Evolutionary conservation across 73 alveolate genomes (phyloP).

Genomic region (Durusdinium trenchii): DNA sequence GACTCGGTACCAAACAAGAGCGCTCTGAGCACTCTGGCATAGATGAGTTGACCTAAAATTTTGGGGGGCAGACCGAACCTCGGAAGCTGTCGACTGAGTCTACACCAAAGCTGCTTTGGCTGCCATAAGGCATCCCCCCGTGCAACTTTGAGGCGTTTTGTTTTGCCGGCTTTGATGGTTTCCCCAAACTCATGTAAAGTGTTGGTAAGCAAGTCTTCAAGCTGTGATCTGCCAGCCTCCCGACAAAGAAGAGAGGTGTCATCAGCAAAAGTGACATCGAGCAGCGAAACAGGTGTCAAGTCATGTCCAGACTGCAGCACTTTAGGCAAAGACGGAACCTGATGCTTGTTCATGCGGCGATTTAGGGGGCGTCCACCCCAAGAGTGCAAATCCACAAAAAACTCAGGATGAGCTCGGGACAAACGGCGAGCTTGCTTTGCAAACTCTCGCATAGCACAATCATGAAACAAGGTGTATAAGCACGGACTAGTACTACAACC

Average conservation of each 20-base stretch:
- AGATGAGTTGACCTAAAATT: not conserved
- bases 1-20: not conserved
- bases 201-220: not conserved
- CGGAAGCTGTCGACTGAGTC: not conserved
- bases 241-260: not conserved
- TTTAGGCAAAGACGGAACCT: no score
- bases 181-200: not conserved
- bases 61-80: not conserved
- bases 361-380: no score
- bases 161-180: not conserved
- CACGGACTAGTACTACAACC: not conserved
- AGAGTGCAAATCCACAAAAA: no score
- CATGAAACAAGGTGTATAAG: constrained; percentile 2
- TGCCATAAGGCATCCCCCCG: not conserved
- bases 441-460: not conserved
- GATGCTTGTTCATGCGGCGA: no score
- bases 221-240: not conserved
- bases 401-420: no score
- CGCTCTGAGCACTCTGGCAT: not conserved
- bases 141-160: not conserved
- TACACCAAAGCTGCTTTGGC: not conserved
- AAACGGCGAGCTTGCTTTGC: not conserved
- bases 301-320: no score
- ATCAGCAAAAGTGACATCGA: not conserved
- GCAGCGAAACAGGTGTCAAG: no score